Evolutionary conservation across 2,329 filamentous ascomycete genomes (phyloP).

Genomic region (Podosphaera xanthii): DNA sequence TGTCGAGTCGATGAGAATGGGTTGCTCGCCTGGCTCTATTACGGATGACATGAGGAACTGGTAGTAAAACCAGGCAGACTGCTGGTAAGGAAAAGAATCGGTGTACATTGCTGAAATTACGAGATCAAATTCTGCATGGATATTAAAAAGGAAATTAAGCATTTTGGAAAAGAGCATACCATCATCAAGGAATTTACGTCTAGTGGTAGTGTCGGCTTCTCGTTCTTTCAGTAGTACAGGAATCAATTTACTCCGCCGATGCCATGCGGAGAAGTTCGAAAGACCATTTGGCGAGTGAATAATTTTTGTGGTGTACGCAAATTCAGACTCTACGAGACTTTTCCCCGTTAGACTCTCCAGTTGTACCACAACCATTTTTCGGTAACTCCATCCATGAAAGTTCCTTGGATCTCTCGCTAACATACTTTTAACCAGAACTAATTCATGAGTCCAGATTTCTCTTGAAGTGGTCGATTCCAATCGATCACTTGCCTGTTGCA

Average conservation of each 20-base stretch:
- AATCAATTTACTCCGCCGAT: conserved; percentile 69
- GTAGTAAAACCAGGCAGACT: conserved; percentile 94
- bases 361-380: conserved; percentile 52
- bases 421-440: conserved; percentile 72
- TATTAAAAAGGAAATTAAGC: background rate
- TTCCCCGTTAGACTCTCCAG: conserved; percentile 37
- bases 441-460: conserved; percentile 62
- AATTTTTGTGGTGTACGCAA: conserved; percentile 79
- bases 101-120: conserved; percentile 46
- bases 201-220: conserved; percentile 33
- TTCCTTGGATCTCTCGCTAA: conserved; percentile 67
- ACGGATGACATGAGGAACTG: conserved; percentile 60
- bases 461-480: conserved; percentile 33
- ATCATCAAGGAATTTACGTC: conserved; percentile 47
- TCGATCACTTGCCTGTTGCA: conserved; percentile 45
- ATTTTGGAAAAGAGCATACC: conserved; percentile 21
- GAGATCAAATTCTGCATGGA: conserved; percentile 41
- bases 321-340: conserved; percentile 58
- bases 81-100: conserved; percentile 72
- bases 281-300: conserved; percentile 44
- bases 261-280: conserved; percentile 95
- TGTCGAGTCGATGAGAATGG: conserved; percentile 42
- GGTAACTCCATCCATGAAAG: conserved; percentile 92
- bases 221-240: conserved; percentile 51
- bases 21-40: conserved; percentile 25